Base-by-base conservation (phyloP, 371 early-diverging fungal genomes). In the Syncephalastrum racemosum region DNA sequence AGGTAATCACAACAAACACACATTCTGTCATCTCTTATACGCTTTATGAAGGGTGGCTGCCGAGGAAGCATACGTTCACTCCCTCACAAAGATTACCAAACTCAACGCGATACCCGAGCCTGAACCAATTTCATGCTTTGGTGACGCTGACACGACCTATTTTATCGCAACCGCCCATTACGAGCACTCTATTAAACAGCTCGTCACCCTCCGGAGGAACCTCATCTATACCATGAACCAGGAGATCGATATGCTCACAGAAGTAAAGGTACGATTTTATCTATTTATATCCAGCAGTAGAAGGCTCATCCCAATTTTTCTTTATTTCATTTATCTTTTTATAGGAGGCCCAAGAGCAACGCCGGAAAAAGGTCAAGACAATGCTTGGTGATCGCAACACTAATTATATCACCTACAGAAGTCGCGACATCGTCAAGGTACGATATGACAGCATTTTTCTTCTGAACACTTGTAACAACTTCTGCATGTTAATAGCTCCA, bases 371-470 rank as follows among this genome's bases (percentile, higher is more conserved):
- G 50, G 67, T 68, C 12, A 78, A 72, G 46, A 39, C 55, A 1
- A 68, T 61, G 15, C 54, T 72, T 7, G 61, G 60, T 6, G 75
- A 78, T 43, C 62, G 60, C 22, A 78, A 78, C 49, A 18, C 60
- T n/a, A 59, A 65, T 20, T 78, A 78, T 45, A 59, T 66, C 15
- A 56, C 19, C 8, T 78, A 59, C 48, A 58, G 78, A 16, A 68
- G 75, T 12, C 59, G 64, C 13, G 78, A 78, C 23, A 66, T 78
- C 20, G 48, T 59, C 31, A 78, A 74, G 62, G 78, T 77, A 68
- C 54, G 22, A 13, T 50, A 31, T 10, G 12, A 8, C 36, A 10
- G 2, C 10, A 8, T 31, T 12, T 8, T 7, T 27, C 27, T 6
- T 31, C 0, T 2, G 36, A 31, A 0, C 5, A 10, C 12, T 31